A percentile compares a stretch with the other conserved stretches of the same genome.
phyloP scores from a whole-genome alignment of 768 basidiomycete genomes.

The Termitomyces sp. region DNA sequence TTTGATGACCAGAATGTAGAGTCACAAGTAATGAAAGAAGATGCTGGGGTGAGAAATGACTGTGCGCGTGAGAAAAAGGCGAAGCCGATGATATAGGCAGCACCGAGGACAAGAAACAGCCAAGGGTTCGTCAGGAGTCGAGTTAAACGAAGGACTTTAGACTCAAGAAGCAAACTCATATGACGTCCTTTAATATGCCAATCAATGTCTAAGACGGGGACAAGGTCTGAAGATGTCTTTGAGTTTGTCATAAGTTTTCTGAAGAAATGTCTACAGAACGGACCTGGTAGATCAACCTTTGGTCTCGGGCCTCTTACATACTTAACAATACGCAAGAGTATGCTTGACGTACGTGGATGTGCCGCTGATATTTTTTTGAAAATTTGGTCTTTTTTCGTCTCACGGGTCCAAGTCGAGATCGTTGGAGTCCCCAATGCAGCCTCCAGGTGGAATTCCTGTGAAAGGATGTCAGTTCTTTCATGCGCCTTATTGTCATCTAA shows the following conservation, averaged over 20 bases:
- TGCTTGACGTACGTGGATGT: conserved; percentile 15
- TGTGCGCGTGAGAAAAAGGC: conserved; percentile 70
- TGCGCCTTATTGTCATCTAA: background rate
- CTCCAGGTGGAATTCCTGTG: conserved; percentile 12
- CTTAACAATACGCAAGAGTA: conserved; percentile 13
- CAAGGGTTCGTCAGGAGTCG: conserved; percentile 44
- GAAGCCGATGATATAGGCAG: conserved; percentile 64
- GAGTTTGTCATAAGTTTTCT: background rate
- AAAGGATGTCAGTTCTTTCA: background rate
- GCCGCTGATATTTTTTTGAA: conserved; percentile 10
- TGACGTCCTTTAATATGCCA: conserved; percentile 28
- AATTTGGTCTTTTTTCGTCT: conserved; percentile 15
- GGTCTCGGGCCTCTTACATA: conserved; percentile 61
- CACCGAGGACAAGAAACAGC: conserved; percentile 48
- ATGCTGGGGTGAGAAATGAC: conserved; percentile 62
- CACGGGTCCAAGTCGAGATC: background rate
- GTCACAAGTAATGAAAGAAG: conserved; percentile 62
- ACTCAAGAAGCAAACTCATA: conserved; percentile 47
- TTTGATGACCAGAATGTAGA: conserved; percentile 66
- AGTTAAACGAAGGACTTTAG: conserved; percentile 44
- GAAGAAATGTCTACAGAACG: background rate
- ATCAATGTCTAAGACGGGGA: conserved; percentile 50
- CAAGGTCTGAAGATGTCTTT: conserved; percentile 43
- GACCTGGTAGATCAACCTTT: conserved; percentile 46
- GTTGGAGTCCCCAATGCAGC: conserved; percentile 3